These are phyloP conservation scores for Verticillium tricorpus DNA, from an alignment of 2,329 filamentous ascomycete species.

Conservation along the genomic window DNA sequence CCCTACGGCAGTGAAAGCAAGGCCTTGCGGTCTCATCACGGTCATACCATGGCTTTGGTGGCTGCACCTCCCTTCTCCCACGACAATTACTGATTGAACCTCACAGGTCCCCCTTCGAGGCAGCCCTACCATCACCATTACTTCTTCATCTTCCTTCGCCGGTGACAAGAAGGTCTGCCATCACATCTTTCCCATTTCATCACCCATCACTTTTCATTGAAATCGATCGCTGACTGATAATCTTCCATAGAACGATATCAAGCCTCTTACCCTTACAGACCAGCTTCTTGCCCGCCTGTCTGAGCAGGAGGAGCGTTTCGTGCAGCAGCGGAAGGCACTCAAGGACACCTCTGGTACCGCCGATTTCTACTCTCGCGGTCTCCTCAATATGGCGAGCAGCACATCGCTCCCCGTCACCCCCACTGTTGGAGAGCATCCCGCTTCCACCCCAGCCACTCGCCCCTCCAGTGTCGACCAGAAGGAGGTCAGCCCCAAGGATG, in stretches of 20 bases:
- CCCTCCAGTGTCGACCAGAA: constrained; percentile 47
- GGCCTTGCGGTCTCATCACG: not conserved
- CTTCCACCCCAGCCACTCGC: constrained; percentile 43
- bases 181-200: too few species aligned
- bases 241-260: not conserved
- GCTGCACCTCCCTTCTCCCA: not conserved
- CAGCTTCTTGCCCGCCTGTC: constrained; percentile 68
- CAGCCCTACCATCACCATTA: constrained; percentile 1
- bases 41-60: not conserved
- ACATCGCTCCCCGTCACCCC: constrained; percentile 61
- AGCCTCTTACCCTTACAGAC: constrained; percentile 49
- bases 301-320: constrained; percentile 62
- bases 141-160: constrained; percentile 10
- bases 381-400: constrained; percentile 48
- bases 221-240: not conserved
- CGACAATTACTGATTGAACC: not conserved
- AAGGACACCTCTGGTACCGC: constrained; percentile 35
- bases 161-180: not conserved
- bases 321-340: constrained; percentile 53
- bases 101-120: not conserved
- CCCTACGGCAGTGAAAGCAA: not conserved
- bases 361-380: constrained; percentile 23
- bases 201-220: not conserved
- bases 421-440: constrained; percentile 49
- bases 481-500: constrained; percentile 28